Conservation (phyloP, 228 moss, liverwort and hornwort species). For the Sphagnum magellanicum region DNA sequence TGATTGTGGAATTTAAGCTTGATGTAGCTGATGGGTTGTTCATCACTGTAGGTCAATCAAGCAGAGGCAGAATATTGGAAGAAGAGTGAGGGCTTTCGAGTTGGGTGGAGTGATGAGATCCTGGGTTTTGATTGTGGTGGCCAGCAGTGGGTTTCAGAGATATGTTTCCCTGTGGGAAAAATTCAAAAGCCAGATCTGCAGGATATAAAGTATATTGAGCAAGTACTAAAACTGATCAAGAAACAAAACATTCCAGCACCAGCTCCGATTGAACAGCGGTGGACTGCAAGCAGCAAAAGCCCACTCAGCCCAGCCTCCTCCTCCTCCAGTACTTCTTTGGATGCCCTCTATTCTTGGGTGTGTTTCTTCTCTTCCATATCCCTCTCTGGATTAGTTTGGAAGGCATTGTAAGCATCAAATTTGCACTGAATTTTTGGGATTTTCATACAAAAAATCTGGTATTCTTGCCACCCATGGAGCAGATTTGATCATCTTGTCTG, state of each 20-base stretch:
- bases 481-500: no score
- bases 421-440: not conserved
- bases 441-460: no score
- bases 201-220: conserved; percentile 73
- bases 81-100: conserved; percentile 72
- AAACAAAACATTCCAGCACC: conserved; percentile 76
- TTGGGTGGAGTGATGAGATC: conserved; percentile 94
- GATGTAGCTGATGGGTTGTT: no score
- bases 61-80: conserved; percentile 90
- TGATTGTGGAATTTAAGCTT: no score
- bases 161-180: conserved; percentile 74
- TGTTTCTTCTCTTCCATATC: not conserved
- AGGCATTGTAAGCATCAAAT: not conserved
- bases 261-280: conserved; percentile 89
- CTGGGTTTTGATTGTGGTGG: conserved; percentile 97
- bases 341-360: conserved; percentile 76
- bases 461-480: no score
- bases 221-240: conserved; percentile 64
- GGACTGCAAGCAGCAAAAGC: conserved; percentile 83
- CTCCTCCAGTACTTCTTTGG: conserved; percentile 21
- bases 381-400: not conserved
- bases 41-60: conserved; percentile 48
- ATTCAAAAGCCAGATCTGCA: conserved; percentile 65
- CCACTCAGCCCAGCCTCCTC: conserved; percentile 75
- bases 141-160: conserved; percentile 97